Base-by-base conservation (phyloP, 176 grass and related monocot species). In the Triticum timopheevii region DNA sequence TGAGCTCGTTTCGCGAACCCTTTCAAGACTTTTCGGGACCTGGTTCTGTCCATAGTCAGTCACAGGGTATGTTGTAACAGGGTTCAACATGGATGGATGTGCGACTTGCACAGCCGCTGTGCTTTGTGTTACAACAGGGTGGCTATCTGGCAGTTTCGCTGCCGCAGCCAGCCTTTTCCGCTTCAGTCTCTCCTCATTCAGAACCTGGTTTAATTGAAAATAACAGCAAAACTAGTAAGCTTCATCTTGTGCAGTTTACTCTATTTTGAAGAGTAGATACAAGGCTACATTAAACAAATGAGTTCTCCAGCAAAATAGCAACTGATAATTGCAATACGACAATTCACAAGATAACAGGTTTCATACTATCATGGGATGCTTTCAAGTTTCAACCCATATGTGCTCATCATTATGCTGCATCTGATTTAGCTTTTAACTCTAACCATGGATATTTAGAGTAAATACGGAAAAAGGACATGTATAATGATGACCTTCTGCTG, bases 131-230 rank as follows among this genome's bases (percentile, higher is more conserved):
- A 87, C 87, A 82, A 81, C 65, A 73, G 86, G 88, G 59, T 80
- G 81, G 63, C 88, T 85, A 74, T 86, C 84, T 82, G 69, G 82
- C 22, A 77, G 20, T 73, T 86, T 92, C 36, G 44, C 83, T 65
- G 90, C 73, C 10, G 80, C 86, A 15, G 90, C 87, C 68, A 97
- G 16, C 88, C 86, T 94, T 91, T 86, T 99, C 80, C 90, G 88
- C 89, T 99, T 99, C 65, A 99, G 24, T 89, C 86, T 92, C 68
- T 97, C 94, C 82, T 93, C 94, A 11, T 77, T 89, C 69, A 78
- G 92, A 76, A 92, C 94, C 97, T 97, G 77, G 40, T 84, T 88
- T 78, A 72, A 52, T 90, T 47, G 27, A 44, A 22, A 39, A 84
- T n/a, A 59, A 13, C 63, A 39, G 42, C 13, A 73, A 76, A 83